phyloP scores from a whole-genome alignment of 1,284 basidiomycete genomes.

The Fomitopsis palustris region DNA sequence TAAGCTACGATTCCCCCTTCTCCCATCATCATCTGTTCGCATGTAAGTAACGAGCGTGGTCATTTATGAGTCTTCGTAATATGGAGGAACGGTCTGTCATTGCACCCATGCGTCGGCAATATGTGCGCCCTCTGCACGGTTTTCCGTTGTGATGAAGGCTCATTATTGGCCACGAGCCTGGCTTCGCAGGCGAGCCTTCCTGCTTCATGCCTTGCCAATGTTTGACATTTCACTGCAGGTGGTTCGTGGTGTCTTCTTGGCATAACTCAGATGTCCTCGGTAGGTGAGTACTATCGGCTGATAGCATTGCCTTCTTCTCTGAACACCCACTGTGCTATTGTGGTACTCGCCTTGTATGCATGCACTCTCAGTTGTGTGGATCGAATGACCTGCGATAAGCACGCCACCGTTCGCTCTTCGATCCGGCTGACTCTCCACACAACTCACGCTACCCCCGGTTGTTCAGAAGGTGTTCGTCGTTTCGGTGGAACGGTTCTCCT shows the following conservation, averaged over 20 bases:
- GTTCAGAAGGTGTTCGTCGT: not conserved
- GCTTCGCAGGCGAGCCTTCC: not conserved
- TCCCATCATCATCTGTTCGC: slow-evolving; percentile 16
- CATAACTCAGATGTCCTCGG: too few species aligned
- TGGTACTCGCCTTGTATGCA: too few species aligned
- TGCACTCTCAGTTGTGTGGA: too few species aligned
- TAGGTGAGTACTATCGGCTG: too few species aligned
- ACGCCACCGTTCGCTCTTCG: not conserved
- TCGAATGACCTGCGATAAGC: not conserved
- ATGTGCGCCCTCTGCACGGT: not conserved
- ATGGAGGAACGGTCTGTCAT: slow-evolving; percentile 3
- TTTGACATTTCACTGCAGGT: too few species aligned
- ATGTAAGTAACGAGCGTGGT: slow-evolving; percentile 22
- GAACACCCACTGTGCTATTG: too few species aligned
- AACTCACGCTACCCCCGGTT: not conserved
- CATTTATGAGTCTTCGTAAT: slow-evolving; percentile 18
- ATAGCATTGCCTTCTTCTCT: too few species aligned
- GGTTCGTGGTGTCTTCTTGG: too few species aligned
- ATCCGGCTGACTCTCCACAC: not conserved
- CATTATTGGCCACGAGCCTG: not conserved
- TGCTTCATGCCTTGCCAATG: too few species aligned
- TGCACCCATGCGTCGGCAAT: not conserved
- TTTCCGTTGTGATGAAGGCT: not conserved
- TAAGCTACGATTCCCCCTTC: slow-evolving; percentile 6
- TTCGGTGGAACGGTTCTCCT: not conserved